Evolutionary conservation across 2,329 filamentous ascomycete genomes (phyloP).

Genomic region (Curvularia sp.): DNA sequence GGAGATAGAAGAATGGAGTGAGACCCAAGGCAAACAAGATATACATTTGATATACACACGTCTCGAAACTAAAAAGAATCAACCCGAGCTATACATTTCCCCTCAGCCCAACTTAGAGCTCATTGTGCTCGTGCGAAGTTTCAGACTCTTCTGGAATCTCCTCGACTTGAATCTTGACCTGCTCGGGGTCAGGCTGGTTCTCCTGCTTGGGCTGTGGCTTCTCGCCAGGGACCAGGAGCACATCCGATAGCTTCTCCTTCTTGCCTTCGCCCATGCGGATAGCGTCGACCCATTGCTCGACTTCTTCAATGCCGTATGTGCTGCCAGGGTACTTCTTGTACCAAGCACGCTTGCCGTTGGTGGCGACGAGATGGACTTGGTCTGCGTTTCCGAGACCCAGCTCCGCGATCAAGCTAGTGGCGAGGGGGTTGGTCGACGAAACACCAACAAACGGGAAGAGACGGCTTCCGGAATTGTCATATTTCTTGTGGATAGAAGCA

Average conservation of each 20-base stretch:
- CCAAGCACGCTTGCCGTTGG: slow-evolving; percentile 88
- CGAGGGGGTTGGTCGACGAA: slow-evolving; percentile 66
- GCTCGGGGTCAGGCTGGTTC: slow-evolving; percentile 36
- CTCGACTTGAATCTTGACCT: slow-evolving; percentile 43
- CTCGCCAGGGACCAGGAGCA: slow-evolving; percentile 44
- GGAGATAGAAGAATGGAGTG: too few species aligned
- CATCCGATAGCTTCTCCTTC: slow-evolving; percentile 72
- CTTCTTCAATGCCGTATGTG: slow-evolving; percentile 62
- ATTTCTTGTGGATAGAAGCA: slow-evolving; percentile 77
- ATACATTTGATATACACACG: neutral
- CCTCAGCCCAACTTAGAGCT: slow-evolving; percentile 25
- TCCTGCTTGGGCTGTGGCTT: slow-evolving; percentile 28
- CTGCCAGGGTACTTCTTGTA: slow-evolving; percentile 74
- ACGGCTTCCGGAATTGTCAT: slow-evolving; percentile 68
- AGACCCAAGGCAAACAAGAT: neutral
- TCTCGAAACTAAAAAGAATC: neutral
- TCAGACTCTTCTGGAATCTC: slow-evolving; percentile 27
- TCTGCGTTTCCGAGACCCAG: slow-evolving; percentile 64
- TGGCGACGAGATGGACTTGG: slow-evolving; percentile 74
- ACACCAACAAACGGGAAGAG: slow-evolving; percentile 86
- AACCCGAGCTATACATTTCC: neutral
- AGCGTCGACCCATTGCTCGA: slow-evolving; percentile 90
- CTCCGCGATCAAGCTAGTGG: slow-evolving; percentile 62
- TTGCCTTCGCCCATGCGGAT: slow-evolving; percentile 86
- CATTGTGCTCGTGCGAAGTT: slow-evolving; percentile 32